Evolutionary conservation across 306 rosid genomes (phyloP).

Genomic region (Glycine tomentella): DNA sequence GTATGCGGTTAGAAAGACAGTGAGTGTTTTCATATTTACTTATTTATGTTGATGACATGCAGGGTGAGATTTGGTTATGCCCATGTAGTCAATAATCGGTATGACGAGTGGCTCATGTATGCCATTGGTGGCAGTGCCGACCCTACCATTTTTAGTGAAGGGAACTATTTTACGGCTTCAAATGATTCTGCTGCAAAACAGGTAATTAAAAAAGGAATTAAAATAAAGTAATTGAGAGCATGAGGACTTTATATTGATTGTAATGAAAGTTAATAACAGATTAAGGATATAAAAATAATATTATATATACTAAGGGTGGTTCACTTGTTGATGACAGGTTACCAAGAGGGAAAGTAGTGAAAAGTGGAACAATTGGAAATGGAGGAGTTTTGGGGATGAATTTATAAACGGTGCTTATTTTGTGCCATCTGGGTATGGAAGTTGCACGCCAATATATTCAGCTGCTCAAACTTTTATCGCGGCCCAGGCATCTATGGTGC

Average conservation of each 20-base stretch:
- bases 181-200: constrained; percentile 53
- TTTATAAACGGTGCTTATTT: constrained; percentile 84
- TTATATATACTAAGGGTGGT: background rate
- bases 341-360: constrained; percentile 69
- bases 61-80: constrained; percentile 91
- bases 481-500: constrained; percentile 62
- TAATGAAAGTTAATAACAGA: background rate
- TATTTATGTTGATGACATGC: background rate
- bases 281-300: background rate
- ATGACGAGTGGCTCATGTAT: constrained; percentile 82
- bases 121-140: constrained; percentile 92
- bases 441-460: constrained; percentile 67
- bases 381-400: constrained; percentile 72
- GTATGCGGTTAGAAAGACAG: background rate
- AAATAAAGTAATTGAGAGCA: background rate
- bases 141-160: constrained; percentile 87
- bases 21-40: too few relatives aligned
- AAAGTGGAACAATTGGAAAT: constrained; percentile 80
- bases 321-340: constrained; percentile 59
- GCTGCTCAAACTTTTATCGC: constrained; percentile 59
- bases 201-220: constrained; percentile 43
- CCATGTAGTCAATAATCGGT: constrained; percentile 82
- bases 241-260: background rate
- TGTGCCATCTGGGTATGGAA: constrained; percentile 88
- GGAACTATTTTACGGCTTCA: constrained; percentile 74